Evolutionary conservation across 2,329 filamentous ascomycete genomes (phyloP), one percentile per base, ranked within the genome.

Genomic region (Clonostachys sp.): DNA sequence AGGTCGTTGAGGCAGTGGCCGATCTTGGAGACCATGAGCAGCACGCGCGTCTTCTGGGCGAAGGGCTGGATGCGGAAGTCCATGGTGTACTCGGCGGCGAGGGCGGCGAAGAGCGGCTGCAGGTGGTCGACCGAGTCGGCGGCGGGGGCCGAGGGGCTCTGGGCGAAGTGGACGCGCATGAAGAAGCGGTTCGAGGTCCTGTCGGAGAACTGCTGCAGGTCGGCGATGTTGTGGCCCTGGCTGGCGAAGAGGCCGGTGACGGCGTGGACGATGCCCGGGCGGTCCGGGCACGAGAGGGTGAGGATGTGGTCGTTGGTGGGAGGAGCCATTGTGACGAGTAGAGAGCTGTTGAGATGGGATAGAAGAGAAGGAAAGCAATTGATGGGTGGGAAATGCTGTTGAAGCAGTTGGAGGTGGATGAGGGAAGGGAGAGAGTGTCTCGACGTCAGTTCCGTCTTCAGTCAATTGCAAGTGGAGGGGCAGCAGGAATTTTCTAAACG

Each of bases 21-120:
- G 58, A 90, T 91, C 73, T 91, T 91, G 59, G 87, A 91, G 33
- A 92, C 89, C 88, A 94, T 92, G 73, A 94, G 89, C 57, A 94
- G 74, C 44, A 91, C 84, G 54, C 83, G 80, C 48, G 85, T 84
- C 71, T 90, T 91, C 59, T 83, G 75, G 44, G 81, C 70, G 12
- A 83, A 78, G 5, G 86, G 80, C 13, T 83, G 78, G 57, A 94
- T 77, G 57, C 87, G 77, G 70, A 87, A 90, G 57, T 82, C 74
- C 83, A 90, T 87, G 49, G 74, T 61, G 68, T 89, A 80, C 24
- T 83, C 73, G 45, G 69, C 57, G 4, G 85, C 85, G 45, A 89
- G 80, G 40, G 73, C 66, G 30, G 72, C 67, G 57, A 92, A 84
- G 7, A 80, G 75, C 48, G 62, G 65, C 8, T 61, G 65, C 43